Percentiles rank a stretch among this genome's conserved stretches.
Conservation (phyloP, 176 grass and related monocot species). For the Carex parvula region DNA sequence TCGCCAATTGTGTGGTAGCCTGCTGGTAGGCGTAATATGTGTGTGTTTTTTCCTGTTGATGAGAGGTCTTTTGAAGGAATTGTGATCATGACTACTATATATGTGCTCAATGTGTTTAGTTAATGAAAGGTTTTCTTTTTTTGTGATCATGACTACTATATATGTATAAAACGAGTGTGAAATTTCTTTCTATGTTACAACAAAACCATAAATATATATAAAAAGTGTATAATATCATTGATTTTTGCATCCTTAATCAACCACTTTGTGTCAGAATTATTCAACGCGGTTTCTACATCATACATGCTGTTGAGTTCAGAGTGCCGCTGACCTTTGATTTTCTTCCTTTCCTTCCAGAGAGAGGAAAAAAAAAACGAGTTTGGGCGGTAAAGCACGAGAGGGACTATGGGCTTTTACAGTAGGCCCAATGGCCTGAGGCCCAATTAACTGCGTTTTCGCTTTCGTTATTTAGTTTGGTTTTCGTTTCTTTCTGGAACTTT, state of each 20-base stretch:
- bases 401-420: not conserved
- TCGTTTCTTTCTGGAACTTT: not conserved
- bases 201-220: not conserved
- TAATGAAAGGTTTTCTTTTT: not conserved
- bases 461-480: not conserved
- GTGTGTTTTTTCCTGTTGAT: not conserved
- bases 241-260: not conserved
- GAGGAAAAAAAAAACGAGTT: not conserved
- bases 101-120: not conserved
- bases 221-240: not conserved
- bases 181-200: not conserved
- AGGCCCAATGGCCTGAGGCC: not conserved
- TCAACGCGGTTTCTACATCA: not conserved
- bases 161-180: not conserved
- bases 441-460: not conserved
- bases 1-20: not conserved
- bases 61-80: not conserved
- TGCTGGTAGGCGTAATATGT: not conserved
- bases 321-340: not conserved
- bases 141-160: not conserved
- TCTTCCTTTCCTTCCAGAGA: not conserved
- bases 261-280: not conserved
- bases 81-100: too few species aligned
- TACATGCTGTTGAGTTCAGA: not conserved
- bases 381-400: not conserved